Percentiles rank a stretch among this genome's conserved stretches.
phyloP scores from a whole-genome alignment of 768 basidiomycete genomes.

The Pleurotus ostreatus region DNA sequence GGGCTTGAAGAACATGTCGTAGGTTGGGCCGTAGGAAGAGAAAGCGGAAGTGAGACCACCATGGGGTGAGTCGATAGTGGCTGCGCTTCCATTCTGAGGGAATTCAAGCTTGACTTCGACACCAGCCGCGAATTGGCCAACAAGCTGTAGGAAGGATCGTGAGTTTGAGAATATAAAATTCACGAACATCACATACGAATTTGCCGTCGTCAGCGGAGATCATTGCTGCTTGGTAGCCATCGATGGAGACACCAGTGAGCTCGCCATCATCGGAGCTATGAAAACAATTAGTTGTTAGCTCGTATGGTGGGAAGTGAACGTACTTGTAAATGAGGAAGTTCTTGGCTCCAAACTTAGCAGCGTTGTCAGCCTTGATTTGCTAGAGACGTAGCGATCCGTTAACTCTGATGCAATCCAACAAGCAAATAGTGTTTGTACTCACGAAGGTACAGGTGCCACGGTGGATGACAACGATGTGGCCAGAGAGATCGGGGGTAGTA shows the following conservation, averaged over 20 bases:
- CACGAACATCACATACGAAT: constrained; percentile 34
- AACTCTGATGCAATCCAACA: too few relatives aligned
- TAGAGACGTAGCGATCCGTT: constrained; percentile 10
- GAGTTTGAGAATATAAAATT: not conserved
- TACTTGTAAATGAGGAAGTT: constrained; percentile 53
- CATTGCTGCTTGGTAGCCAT: constrained; percentile 43
- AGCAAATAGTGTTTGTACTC: constrained; percentile 9
- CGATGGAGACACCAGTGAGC: constrained; percentile 38
- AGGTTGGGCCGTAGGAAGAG: constrained; percentile 55
- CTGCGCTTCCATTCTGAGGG: constrained; percentile 39
- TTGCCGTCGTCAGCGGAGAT: constrained; percentile 54
- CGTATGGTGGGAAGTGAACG: constrained; percentile 13
- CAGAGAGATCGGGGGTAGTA: constrained; percentile 48
- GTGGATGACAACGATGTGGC: constrained; percentile 51
- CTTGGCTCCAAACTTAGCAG: constrained; percentile 49
- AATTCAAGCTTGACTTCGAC: constrained; percentile 39
- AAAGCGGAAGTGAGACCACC: constrained; percentile 60
- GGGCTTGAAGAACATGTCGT: constrained; percentile 57
- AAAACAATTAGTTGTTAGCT: not conserved
- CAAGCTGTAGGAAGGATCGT: constrained; percentile 31
- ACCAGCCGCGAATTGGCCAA: constrained; percentile 43
- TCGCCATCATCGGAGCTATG: constrained; percentile 35
- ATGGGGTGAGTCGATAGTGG: constrained; percentile 40
- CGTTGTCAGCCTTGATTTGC: constrained; percentile 49
- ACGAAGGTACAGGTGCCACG: constrained; percentile 59